phyloP scores from a whole-genome alignment of 192 early-diverging fungal species.

The Coemansia sp. region DNA sequence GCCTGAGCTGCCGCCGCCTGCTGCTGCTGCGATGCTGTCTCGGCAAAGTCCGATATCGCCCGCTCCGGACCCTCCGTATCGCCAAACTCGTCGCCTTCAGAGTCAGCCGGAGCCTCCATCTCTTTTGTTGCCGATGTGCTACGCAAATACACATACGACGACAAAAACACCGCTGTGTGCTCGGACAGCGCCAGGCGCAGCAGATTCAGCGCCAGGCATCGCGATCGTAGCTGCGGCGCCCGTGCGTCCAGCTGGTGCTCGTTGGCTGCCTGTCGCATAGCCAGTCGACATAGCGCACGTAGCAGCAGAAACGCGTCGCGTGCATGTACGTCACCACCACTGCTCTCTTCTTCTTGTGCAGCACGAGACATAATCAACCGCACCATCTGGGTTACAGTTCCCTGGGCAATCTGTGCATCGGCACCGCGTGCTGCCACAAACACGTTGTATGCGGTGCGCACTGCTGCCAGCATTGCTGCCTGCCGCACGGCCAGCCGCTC shows the following conservation, averaged over 20 bases:
- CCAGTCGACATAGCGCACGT: slow-evolving; percentile 83
- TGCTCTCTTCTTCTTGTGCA: slow-evolving; percentile 14
- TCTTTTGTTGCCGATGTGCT: neutral
- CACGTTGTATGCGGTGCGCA: slow-evolving; percentile 84
- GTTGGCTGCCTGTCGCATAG: slow-evolving; percentile 75
- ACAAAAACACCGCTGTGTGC: slow-evolving; percentile 72
- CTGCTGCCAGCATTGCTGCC: slow-evolving; percentile 70
- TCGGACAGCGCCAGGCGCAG: slow-evolving; percentile 71
- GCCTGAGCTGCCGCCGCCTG: slow-evolving; percentile 8
- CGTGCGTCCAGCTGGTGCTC: slow-evolving; percentile 69
- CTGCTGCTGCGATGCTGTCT: neutral
- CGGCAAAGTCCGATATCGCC: slow-evolving; percentile 23
- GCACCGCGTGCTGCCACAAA: slow-evolving; percentile 73
- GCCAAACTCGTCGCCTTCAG: slow-evolving; percentile 40
- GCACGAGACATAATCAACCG: slow-evolving; percentile 77
- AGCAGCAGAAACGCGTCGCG: slow-evolving; percentile 82
- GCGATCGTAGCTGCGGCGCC: slow-evolving; percentile 79
- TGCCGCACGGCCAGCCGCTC: slow-evolving; percentile 67
- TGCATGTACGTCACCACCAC: slow-evolving; percentile 29
- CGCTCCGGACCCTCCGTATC: slow-evolving; percentile 41
- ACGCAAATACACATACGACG: slow-evolving; percentile 52
- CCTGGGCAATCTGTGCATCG: slow-evolving; percentile 86
- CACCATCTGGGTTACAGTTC: slow-evolving; percentile 86
- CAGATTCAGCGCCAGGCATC: slow-evolving; percentile 78
- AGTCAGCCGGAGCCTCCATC: neutral